Evolutionary conservation across 768 basidiomycete species (phyloP), one percentile per base, ranked within the genome.

Genomic region (Suillus placidus): DNA sequence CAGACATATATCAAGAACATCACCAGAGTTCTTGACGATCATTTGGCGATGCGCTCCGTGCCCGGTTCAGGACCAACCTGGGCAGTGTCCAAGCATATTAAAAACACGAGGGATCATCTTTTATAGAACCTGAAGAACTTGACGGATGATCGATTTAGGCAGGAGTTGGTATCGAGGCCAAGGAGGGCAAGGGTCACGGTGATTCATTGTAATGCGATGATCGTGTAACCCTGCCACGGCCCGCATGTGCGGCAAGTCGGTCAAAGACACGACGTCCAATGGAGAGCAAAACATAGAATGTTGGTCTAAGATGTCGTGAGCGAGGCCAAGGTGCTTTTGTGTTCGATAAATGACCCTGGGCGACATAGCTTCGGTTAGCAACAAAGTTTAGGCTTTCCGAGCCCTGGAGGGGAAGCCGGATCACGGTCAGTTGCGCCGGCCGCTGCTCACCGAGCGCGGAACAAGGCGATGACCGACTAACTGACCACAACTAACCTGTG

Each of bases 81-180:
- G 38, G 30, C 26, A 60, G 26, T 40, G 10, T 32, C 1, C 18
- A 30, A 32, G 26, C 6, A 42, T 8, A 60, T 60, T 42, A 60
- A 60, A 60, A 60, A 30, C 58, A 60, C 23, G 58, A 60, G 58
- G 58, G 18, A 58, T 20, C 23, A 42, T 42, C 30, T 30, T 13
- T 30, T 43, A 42, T 30, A 32, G 38, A 18, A 32, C 18, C 3
- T 56, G 20, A 37, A 20, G 23, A 38, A 58, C 38, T 4, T 20
- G 14, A 12, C 16, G 58, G 58, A 60, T 32, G 26, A 60, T 60
- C 58, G 6, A 42, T 60, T 60, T 60, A 60, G 57, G 57, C 57
- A 58, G 23, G 57, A 16, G 23, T 9, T 10, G 12, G 20, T 57
- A 23, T 57, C 35, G 56, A 57, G 56, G 32, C 6, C 34, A 55